Evolutionary conservation across 164 flowering plant genomes (phyloP).

Genomic region (Amborella trichopoda): DNA sequence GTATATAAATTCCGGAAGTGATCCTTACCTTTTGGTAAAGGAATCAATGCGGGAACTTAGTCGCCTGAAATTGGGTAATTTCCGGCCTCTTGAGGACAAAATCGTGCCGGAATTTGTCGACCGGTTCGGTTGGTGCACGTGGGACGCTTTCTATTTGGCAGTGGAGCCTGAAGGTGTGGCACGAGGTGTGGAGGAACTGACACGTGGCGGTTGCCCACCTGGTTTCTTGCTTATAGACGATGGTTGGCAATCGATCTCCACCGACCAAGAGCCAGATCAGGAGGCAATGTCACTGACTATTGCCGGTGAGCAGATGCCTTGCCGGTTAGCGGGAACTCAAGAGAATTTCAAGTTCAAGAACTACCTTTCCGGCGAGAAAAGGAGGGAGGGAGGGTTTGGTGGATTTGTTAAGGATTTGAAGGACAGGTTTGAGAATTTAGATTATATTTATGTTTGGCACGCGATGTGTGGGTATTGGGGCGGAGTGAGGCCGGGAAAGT

Average conservation of each 20-base stretch:
- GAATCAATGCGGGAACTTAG: conserved; percentile 37
- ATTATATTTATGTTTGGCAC: conserved; percentile 84
- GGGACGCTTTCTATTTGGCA: conserved; percentile 69
- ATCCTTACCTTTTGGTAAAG: conserved; percentile 41
- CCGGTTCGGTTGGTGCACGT: conserved; percentile 82
- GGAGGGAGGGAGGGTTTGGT: conserved; percentile 37
- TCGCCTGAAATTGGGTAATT: conserved; percentile 48
- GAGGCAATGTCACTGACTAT: conserved; percentile 38
- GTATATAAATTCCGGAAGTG: conserved; percentile 58
- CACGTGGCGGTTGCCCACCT: conserved; percentile 62
- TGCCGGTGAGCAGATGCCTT: conserved; percentile 67
- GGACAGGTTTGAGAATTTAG: conserved; percentile 43
- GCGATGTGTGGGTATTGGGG: conserved; percentile 95
- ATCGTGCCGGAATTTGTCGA: conserved; percentile 53
- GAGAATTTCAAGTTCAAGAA: conserved; percentile 58
- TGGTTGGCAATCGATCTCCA: conserved; percentile 63
- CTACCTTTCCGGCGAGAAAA: conserved; percentile 19
- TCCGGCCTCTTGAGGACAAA: conserved; percentile 58
- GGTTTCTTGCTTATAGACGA: conserved; percentile 61
- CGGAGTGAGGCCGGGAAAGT: conserved; percentile 49
- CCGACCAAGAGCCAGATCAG: conserved; percentile 34
- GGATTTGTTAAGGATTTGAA: conserved; percentile 69
- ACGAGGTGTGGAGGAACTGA: conserved; percentile 52
- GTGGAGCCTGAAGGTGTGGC: conserved; percentile 54
- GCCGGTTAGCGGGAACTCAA: conserved; percentile 40